Evolutionary conservation across 495 filamentous ascomycete species (phyloP).

Genomic region (Beverwykella pulmonaria): DNA sequence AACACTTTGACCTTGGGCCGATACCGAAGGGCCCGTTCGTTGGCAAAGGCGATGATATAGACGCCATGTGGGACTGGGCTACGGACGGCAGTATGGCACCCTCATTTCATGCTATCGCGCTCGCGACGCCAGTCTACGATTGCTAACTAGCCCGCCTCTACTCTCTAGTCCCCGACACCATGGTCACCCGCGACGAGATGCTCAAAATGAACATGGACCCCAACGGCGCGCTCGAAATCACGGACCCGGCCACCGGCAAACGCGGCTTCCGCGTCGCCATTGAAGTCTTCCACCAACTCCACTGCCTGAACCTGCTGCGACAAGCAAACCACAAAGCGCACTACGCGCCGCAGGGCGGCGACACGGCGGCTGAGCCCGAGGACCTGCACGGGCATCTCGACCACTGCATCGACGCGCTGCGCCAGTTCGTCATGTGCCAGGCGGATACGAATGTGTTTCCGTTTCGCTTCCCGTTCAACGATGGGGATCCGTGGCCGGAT

Average conservation of each 20-base stretch:
- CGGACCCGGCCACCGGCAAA: slow-evolving; percentile 15
- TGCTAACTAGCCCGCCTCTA: too few relatives aligned
- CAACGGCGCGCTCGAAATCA: slow-evolving; percentile 22
- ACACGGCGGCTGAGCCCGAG: slow-evolving; percentile 13
- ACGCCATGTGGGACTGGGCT: slow-evolving; percentile 19
- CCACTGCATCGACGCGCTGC: slow-evolving; percentile 23
- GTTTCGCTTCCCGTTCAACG: slow-evolving; percentile 19
- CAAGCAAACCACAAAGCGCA: slow-evolving; percentile 19
- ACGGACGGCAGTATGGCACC: slow-evolving; percentile 16
- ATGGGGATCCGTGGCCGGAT: slow-evolving; percentile 23
- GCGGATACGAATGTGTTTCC: slow-evolving; percentile 25
- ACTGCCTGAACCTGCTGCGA: slow-evolving; percentile 22
- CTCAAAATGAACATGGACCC: slow-evolving; percentile 28
- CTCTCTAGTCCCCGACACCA: slow-evolving; percentile 18
- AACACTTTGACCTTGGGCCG: slow-evolving; percentile 20
- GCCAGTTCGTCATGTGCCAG: slow-evolving; percentile 26
- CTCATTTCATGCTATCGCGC: background rate
- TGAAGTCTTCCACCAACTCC: slow-evolving; percentile 28
- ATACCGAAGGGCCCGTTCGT: slow-evolving; percentile 16
- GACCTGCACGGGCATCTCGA: slow-evolving; percentile 19
- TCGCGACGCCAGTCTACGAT: too few relatives aligned
- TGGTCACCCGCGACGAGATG: slow-evolving; percentile 26
- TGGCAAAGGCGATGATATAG: slow-evolving; percentile 12
- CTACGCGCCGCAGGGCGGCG: slow-evolving; percentile 12
- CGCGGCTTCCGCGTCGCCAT: slow-evolving; percentile 25